Base-by-base conservation (phyloP, 2,329 filamentous ascomycete genomes). In the Cordyceps cateniannulata region DNA sequence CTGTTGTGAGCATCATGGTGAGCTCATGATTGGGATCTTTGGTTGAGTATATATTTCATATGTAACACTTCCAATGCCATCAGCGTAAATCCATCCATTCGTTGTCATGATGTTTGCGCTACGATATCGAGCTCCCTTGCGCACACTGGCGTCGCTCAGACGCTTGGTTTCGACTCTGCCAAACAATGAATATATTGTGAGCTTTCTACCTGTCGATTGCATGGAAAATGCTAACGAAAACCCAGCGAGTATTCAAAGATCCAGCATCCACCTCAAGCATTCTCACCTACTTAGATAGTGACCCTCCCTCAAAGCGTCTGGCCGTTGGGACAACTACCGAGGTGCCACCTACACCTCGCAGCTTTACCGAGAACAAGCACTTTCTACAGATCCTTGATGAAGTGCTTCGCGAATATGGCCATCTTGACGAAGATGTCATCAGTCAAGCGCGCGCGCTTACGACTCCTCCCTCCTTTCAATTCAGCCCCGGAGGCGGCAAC, bases 401-500 rank as follows among this genome's bases (percentile, higher is more conserved):
- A 18, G 83, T 87, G 1, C 75, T 88, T 22, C 69, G 72, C 2
- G 73, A 81, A 59, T 73, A 87, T 64, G 85, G 84, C 3, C 75
- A 79, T 49, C 65, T 79, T n/a, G 86, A 88, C 62, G 80, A 82
- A 5, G 75, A 76, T 35, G 74, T 88, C 1, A 71, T 77, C 62
- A 75, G 76, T 9, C 84, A 88, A 68, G 86, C 85, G 0, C 76
- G 77, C 42, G 84, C 82, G 1, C 83, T 86, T 64, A 85, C 85
- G 3, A 80, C 81, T 1, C 80, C 83, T 0, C 84, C 83, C 3
- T 82, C 81, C 1, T 75, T 79, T 27, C 79, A 76, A 25, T 74
- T 85, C 4, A 80, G 81, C 10, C 80, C 78, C 0, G 80, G 80
- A 1, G 83, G 81, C 0, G 75, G 74, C 50, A 81, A 80, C 67